Base-by-base conservation (phyloP, 1,284 basidiomycete genomes). In the Cutaneotrichosporon mucoides region DNA sequence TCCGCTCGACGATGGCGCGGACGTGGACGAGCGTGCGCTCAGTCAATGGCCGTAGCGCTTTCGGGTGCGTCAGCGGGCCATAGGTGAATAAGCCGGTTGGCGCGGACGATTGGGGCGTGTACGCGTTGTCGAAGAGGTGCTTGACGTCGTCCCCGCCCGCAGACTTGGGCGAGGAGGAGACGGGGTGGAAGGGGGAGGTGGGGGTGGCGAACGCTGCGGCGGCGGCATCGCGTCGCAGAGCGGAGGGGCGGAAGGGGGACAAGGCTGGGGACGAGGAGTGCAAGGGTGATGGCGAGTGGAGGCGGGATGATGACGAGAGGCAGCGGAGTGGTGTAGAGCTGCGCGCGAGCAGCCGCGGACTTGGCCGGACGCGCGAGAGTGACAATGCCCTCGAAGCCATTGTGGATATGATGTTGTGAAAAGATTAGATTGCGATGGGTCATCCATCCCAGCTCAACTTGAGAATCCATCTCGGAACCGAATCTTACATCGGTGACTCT, bases 1-100 rank as follows among this genome's bases (percentile, higher is more conserved):
- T 76, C 6, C 80, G 76, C 34, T 79, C 76, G 62, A 81, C 80
- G 58, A 80, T 69, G 33, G 73, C 69, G 44, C 65, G 66, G 5
- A 70, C 70, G 41, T 73, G 75, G 9, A 69, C 61, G 6, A 78
- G 60, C 2, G 75, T 76, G 33, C 76, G 71, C 7, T 71, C 66
- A 0, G 77, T 76, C n/a, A 79, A 62, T 10, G 65, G 65, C 4
- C 59, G 64, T 2, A 79, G 66, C 13, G 66, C 56, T 1, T 57
- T 15, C 5, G 78, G 72, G 2, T 60, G 47, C 6, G 68, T 71
- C 4, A 79, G 66, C 2, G 69, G 68, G 1, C 70, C 70, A 41
- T 75, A 71, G 5, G 65, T 61, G 67, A 78, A 79, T 6, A 79
- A 65, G 5, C 76, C 76, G 0, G 71, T 66, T 36, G 33, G 61